These are phyloP conservation scores for Hypoxylon sp. DNA, from an alignment of 2,329 filamentous ascomycete species.

Conservation along the genomic window DNA sequence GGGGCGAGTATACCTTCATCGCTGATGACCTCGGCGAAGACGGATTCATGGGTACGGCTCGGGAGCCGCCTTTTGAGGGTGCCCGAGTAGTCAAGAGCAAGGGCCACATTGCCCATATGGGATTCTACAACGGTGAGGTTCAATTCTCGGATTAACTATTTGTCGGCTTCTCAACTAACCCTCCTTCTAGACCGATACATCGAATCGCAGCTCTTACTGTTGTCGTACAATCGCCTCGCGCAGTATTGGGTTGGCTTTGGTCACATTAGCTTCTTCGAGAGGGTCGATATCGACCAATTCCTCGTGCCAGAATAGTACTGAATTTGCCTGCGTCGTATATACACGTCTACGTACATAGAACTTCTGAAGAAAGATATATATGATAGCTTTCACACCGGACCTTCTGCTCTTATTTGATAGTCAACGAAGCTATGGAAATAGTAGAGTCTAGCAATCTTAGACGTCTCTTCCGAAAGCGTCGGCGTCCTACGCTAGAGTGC, in stretches of 20 bases:
- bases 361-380: background rate
- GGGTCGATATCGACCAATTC: constrained; percentile 70
- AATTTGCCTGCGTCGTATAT: constrained; percentile 17
- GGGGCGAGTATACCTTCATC: constrained; percentile 86
- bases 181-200: constrained; percentile 77
- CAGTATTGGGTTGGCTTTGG: constrained; percentile 81
- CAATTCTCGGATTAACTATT: constrained; percentile 22
- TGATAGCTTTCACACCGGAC: background rate
- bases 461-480: background rate
- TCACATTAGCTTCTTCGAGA: constrained; percentile 71
- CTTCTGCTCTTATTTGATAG: background rate
- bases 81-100: constrained; percentile 78
- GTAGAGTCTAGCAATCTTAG: background rate
- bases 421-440: background rate
- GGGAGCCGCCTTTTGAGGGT: constrained; percentile 78
- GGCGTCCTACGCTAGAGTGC: background rate
- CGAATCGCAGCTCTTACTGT: constrained; percentile 79
- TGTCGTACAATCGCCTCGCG: constrained; percentile 81
- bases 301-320: constrained; percentile 46
- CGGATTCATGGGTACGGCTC: constrained; percentile 73
- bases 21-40: constrained; percentile 78
- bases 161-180: constrained; percentile 19
- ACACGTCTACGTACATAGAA: constrained; percentile 23
- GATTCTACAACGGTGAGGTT: constrained; percentile 78
- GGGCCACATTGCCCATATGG: constrained; percentile 81